phyloP scores from a whole-genome alignment of 2,329 filamentous ascomycete genomes.

The Neopestalotiopsis sp. region DNA sequence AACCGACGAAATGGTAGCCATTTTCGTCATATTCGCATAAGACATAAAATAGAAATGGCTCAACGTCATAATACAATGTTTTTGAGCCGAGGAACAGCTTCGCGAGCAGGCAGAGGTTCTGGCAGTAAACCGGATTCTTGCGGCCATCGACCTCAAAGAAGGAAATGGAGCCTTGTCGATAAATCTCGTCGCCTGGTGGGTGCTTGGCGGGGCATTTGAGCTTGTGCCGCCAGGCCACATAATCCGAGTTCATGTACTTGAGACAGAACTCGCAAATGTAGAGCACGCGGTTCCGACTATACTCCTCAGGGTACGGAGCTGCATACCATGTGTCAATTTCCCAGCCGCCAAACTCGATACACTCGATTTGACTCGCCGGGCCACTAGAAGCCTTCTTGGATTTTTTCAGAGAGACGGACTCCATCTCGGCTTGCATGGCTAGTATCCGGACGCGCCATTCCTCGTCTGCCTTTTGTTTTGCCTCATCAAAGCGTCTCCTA shows the following conservation, averaged over 20 bases:
- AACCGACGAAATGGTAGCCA: slow-evolving; percentile 97
- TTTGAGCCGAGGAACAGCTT: slow-evolving; percentile 99
- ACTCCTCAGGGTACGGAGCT: slow-evolving; percentile 96
- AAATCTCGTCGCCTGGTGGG: slow-evolving; percentile 96
- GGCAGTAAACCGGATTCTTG: slow-evolving; percentile 97
- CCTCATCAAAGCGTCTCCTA: slow-evolving; percentile 85
- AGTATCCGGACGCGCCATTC: slow-evolving; percentile 78
- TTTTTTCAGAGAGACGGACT: slow-evolving; percentile 62
- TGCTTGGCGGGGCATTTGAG: slow-evolving; percentile 96
- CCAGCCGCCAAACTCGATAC: slow-evolving; percentile 96
- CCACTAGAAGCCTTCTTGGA: slow-evolving; percentile 80
- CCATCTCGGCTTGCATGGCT: slow-evolving; percentile 66
- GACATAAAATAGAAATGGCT: slow-evolving; percentile 96
- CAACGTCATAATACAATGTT: slow-evolving; percentile 96
- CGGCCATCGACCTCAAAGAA: slow-evolving; percentile 98
- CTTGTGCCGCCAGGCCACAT: slow-evolving; percentile 97
- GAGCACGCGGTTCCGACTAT: slow-evolving; percentile 93
- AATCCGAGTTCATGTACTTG: slow-evolving; percentile 99
- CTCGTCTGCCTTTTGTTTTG: slow-evolving; percentile 88
- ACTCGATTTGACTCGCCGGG: slow-evolving; percentile 95
- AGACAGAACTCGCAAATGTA: slow-evolving; percentile 99
- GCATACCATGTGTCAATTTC: slow-evolving; percentile 99
- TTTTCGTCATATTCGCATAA: slow-evolving; percentile 92
- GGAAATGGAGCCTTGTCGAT: slow-evolving; percentile 86
- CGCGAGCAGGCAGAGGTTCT: slow-evolving; percentile 92